These are phyloP conservation scores for Suhomyces sp. DNA, from an alignment of 805 yeast genomes.

Conservation along the genomic window DNA sequence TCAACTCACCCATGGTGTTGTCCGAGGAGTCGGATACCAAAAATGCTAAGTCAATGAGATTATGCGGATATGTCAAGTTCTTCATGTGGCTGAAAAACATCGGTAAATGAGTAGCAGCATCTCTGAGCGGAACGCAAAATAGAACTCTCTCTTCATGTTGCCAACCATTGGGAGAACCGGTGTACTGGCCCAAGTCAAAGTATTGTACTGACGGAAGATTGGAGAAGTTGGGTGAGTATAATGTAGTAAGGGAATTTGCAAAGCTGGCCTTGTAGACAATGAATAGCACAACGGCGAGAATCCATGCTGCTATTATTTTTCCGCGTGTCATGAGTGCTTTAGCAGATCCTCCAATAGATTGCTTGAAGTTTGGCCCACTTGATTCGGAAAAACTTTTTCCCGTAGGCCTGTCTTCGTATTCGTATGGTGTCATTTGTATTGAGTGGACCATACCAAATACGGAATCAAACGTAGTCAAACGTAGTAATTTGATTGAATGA, in stretches of 20 bases:
- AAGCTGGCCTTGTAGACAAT: background rate
- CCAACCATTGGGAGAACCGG: conserved; percentile 76
- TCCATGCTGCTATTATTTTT: conserved; percentile 1
- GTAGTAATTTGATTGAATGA: too few relatives aligned
- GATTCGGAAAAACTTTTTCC: too few relatives aligned
- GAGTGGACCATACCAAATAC: conserved; percentile 12
- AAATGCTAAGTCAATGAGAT: conserved; percentile 77
- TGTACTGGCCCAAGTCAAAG: conserved; percentile 68
- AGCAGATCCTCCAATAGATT: background rate
- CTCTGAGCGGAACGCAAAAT: conserved; percentile 87
- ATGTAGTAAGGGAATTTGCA: conserved; percentile 1
- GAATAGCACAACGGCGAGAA: conserved; percentile 3
- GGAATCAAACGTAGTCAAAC: too few relatives aligned
- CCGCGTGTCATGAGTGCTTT: too few relatives aligned
- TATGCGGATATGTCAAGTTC: conserved; percentile 83
- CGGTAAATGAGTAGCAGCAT: conserved; percentile 86
- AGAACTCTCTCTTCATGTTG: conserved; percentile 73
- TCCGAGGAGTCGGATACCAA: conserved; percentile 89
- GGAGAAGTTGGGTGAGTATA: conserved; percentile 36
- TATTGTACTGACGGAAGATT: conserved; percentile 49
- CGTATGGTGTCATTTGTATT: conserved; percentile 25
- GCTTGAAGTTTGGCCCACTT: conserved; percentile 1
- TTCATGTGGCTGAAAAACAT: conserved; percentile 83
- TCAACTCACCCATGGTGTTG: conserved; percentile 72
- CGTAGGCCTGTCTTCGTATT: conserved; percentile 13